Percentiles rank a stretch among this genome's conserved stretches.
phyloP scores from a whole-genome alignment of 2,329 filamentous ascomycete genomes.

The Colletotrichum shisoi region DNA sequence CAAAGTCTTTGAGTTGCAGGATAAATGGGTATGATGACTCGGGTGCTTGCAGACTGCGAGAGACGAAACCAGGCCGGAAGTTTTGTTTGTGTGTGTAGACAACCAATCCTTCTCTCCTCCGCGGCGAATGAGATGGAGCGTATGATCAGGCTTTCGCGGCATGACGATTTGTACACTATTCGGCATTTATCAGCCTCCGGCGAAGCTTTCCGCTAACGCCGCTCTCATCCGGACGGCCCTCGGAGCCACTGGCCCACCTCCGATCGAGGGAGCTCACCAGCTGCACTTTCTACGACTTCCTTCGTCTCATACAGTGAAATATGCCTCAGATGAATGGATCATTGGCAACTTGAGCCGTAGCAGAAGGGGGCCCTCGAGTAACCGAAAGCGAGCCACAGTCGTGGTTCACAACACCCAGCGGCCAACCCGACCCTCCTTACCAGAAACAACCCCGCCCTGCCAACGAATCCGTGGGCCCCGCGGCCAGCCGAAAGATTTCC shows the following conservation, averaged over 20 bases:
- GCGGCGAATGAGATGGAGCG: slow-evolving; percentile 28
- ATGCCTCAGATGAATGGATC: slow-evolving; percentile 16
- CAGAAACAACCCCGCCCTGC: slow-evolving; percentile 29
- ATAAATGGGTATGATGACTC: slow-evolving; percentile 10
- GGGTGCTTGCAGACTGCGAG: background rate
- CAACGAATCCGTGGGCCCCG: background rate
- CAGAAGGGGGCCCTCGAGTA: background rate
- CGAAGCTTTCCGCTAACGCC: slow-evolving; percentile 25
- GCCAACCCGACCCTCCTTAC: background rate
- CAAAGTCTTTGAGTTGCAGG: background rate
- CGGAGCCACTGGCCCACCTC: slow-evolving; percentile 7
- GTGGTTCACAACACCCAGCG: background rate
- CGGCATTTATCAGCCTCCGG: slow-evolving; percentile 25
- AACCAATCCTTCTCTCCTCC: slow-evolving; percentile 7
- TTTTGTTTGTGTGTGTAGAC: slow-evolving; percentile 12
- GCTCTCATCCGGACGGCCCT: slow-evolving; percentile 24
- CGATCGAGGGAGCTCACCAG: background rate
- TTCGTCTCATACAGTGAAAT: too few relatives aligned
- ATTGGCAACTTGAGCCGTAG: slow-evolving; percentile 27
- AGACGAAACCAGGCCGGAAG: background rate
- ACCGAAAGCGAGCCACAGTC: slow-evolving; percentile 10
- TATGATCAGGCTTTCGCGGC: slow-evolving; percentile 12
- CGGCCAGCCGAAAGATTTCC: background rate
- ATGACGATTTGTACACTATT: slow-evolving; percentile 1
- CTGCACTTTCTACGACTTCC: too few relatives aligned